Base-by-base conservation (phyloP, 306 rosid species). In the Cucurbita maxima region DNA sequence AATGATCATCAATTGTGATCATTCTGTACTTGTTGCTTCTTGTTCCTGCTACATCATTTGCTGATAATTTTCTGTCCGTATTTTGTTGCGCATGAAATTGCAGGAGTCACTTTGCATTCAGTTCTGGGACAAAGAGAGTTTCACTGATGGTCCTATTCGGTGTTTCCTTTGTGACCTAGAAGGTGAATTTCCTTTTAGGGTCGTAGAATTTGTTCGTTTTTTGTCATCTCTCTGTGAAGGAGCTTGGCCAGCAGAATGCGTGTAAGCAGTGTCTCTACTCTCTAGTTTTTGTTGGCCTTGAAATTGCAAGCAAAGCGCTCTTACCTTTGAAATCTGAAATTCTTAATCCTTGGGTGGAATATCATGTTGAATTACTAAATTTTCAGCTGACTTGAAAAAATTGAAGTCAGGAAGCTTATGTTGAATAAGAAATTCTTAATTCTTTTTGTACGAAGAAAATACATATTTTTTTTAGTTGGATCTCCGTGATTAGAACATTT, bases 181-280 rank as follows among this genome's bases (percentile, higher is more conserved):
- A 84, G 84, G 87, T 58, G 96, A 90, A 84, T 93, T 93, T 62
- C 98, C 98, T 75, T 81, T 80, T 83, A 82, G 93, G 84, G 83
- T 85, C 5, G 70, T 76, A 41, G 96, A 90, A 74, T 83, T 93
- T 75, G 86, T 93, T 50, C 89, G 60, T 62, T 80, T 90, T 79
- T 73, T 93, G 76, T 93, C 98, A 67, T 90, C 98, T 81, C 96
- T 93, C n/a, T 84, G 88, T 81, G 97, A 88, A 82, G 98, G 97
- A 76, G 61, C 85, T 41, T 93, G 97, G 98, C 88, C 98, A 30
- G 90, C 98, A 77, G 96, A 90, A 77, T 93, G 98, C 61, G 97
- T 85, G 98, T 90, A 79, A 90, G 97, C 86, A 73, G 70, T 61
- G 18, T 12, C 43, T 14, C 58, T 43, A 68, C n/a, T 68, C 41